Percentiles rank a stretch among this genome's conserved stretches.
Evolutionary conservation across 768 basidiomycete genomes (phyloP).

Genomic region (Leccinum fibrillosum): DNA sequence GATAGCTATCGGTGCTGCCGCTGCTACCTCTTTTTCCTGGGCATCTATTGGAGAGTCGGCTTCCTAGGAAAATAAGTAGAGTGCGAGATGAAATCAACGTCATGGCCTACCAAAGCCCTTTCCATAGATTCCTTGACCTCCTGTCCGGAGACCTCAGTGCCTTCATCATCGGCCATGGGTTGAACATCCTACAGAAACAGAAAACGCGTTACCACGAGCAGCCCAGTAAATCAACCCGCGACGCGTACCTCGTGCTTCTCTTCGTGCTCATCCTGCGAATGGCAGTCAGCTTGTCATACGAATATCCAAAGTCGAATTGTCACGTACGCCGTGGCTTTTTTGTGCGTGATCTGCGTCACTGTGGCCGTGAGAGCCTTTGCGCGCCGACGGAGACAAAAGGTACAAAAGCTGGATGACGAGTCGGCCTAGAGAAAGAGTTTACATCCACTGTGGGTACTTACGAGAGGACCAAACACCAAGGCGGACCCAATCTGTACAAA

Average conservation of each 20-base stretch:
- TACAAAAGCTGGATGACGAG: conserved; percentile 25
- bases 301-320: neutral
- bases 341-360: conserved; percentile 16
- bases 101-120: conserved; percentile 22
- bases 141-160: conserved; percentile 25
- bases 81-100: neutral
- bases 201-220: neutral
- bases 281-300: conserved; percentile 11
- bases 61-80: conserved; percentile 18
- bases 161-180: conserved; percentile 30
- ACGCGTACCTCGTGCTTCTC: conserved; percentile 19
- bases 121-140: conserved; percentile 32
- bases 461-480: conserved; percentile 31
- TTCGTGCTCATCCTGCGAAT: conserved; percentile 13
- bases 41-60: conserved; percentile 32
- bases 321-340: conserved; percentile 22
- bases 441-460: conserved; percentile 9
- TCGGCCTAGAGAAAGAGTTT: neutral
- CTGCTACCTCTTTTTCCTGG: conserved; percentile 24
- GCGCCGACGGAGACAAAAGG: conserved; percentile 31
- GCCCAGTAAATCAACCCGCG: neutral
- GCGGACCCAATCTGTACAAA: conserved; percentile 28
- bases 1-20: neutral
- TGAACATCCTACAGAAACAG: conserved; percentile 9
- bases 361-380: conserved; percentile 20